Percentiles rank a stretch among this genome's conserved stretches.
These are phyloP conservation scores for Nitzschia sp. DNA, from an alignment of 108 stramenopile genomes.

Conservation along the genomic window DNA sequence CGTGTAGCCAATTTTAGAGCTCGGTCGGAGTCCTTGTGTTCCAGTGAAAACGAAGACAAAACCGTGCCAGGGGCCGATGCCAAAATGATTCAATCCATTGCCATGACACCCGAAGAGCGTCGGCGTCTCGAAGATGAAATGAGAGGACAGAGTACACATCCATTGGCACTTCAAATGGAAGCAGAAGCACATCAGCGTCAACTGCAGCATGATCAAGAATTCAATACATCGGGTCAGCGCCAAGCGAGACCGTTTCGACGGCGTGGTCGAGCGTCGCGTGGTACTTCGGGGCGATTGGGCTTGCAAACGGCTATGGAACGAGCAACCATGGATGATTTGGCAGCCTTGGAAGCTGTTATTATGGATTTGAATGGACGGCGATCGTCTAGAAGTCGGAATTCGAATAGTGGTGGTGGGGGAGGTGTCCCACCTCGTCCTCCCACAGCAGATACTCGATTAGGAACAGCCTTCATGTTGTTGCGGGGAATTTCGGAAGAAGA, in stretches of 20 bases:
- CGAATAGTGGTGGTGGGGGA: background rate
- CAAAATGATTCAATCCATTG: constrained; percentile 39
- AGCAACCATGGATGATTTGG: constrained; percentile 59
- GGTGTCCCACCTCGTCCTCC: constrained; percentile 11
- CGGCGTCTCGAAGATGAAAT: constrained; percentile 66
- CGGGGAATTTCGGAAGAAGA: constrained; percentile 77
- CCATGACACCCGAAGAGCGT: constrained; percentile 76
- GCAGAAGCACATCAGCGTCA: constrained; percentile 68
- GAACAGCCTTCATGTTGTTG: constrained; percentile 56
- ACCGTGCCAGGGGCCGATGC: background rate
- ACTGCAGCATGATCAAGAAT: constrained; percentile 57
- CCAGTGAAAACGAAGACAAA: constrained; percentile 19
- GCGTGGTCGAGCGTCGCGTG: background rate
- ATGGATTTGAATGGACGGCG: constrained; percentile 1
- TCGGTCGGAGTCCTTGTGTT: constrained; percentile 46
- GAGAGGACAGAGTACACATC: constrained; percentile 68
- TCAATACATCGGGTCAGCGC: constrained; percentile 21
- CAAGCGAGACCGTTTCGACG: background rate
- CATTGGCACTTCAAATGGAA: constrained; percentile 56
- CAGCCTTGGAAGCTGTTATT: constrained; percentile 73
- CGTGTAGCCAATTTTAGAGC: constrained; percentile 44
- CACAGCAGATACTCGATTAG: constrained; percentile 23
- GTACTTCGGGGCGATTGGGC: constrained; percentile 42
- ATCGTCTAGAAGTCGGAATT: no score
- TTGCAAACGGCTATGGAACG: constrained; percentile 43